phyloP scores from a whole-genome alignment of 305 asterid species.

The Ilex paraguariensis region DNA sequence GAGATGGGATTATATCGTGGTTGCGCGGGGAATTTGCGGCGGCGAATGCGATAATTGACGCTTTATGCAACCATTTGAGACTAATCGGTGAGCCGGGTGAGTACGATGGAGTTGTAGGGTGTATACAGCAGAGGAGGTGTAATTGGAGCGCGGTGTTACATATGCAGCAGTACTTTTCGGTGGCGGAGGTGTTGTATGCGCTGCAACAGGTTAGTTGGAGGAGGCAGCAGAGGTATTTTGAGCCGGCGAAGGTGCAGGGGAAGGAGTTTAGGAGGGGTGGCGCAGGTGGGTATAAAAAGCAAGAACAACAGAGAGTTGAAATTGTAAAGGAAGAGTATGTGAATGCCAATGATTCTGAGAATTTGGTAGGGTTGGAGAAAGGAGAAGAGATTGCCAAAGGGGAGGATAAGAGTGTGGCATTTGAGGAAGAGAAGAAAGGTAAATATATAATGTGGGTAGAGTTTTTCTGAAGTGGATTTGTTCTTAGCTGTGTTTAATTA shows the following conservation, averaged over 20 bases:
- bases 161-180: conserved; percentile 91
- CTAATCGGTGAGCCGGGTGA: conserved; percentile 69
- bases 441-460: not conserved
- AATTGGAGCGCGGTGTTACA: conserved; percentile 73
- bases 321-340: conserved; percentile 8
- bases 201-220: conserved; percentile 76
- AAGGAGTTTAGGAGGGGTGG: conserved; percentile 45
- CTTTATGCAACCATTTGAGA: conserved; percentile 77
- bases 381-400: conserved; percentile 15
- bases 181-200: conserved; percentile 64
- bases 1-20: conserved; percentile 77
- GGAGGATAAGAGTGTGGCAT: conserved; percentile 17
- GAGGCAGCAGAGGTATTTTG: conserved; percentile 46
- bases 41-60: conserved; percentile 83
- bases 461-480: too few species aligned
- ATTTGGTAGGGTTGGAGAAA: conserved; percentile 16
- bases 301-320: conserved; percentile 33
- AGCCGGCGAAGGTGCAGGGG: conserved; percentile 29
- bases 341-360: too few species aligned
- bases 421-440: conserved; percentile 45
- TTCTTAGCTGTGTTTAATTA: too few species aligned
- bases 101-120: conserved; percentile 66
- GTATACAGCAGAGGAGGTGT: conserved; percentile 73
- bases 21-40: conserved; percentile 88
- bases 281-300: conserved; percentile 20